Conservation (phyloP, 2,329 filamentous ascomycete genomes). For the Helicocarpus griseus region DNA sequence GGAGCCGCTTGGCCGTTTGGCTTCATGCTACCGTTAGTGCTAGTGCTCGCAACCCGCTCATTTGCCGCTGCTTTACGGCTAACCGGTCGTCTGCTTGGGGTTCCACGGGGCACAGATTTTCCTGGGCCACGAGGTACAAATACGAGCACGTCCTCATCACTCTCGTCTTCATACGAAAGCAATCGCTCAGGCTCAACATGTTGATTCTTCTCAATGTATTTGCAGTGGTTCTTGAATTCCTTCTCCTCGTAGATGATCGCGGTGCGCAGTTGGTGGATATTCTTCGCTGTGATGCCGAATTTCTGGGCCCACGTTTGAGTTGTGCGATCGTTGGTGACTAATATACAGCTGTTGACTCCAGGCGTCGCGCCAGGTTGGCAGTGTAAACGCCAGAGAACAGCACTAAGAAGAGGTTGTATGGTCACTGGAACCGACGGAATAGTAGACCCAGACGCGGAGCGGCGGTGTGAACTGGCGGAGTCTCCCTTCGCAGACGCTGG, state of each 20-base stretch:
- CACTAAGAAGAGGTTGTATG: conserved; percentile 35
- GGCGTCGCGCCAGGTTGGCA: conserved; percentile 15
- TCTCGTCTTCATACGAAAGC: conserved; percentile 39
- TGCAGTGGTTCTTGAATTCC: conserved; percentile 36
- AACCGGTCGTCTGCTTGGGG: conserved; percentile 13
- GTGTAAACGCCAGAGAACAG: conserved; percentile 38
- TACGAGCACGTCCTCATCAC: conserved; percentile 39
- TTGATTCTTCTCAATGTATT: conserved; percentile 34
- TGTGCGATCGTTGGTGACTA: conserved; percentile 35
- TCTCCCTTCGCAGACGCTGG: conserved; percentile 17
- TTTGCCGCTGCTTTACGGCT: conserved; percentile 22
- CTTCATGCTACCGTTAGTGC: not conserved
- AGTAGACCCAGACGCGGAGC: conserved; percentile 23
- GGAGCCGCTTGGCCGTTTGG: conserved; percentile 12
- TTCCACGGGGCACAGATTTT: conserved; percentile 22
- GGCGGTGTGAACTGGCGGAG: conserved; percentile 21
- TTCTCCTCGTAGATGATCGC: conserved; percentile 39
- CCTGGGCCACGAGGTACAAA: conserved; percentile 35
- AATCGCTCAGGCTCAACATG: conserved; percentile 30
- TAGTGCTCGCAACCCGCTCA: not conserved
- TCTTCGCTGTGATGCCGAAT: conserved; percentile 38
- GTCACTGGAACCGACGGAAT: conserved; percentile 30
- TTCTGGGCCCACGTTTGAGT: conserved; percentile 38
- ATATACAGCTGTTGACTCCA: conserved; percentile 30
- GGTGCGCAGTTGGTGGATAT: conserved; percentile 38